Evolutionary conservation across 1,139 yeast species (phyloP), one percentile per base, ranked within the genome.

Genomic region (Blastobotrys elegans): DNA sequence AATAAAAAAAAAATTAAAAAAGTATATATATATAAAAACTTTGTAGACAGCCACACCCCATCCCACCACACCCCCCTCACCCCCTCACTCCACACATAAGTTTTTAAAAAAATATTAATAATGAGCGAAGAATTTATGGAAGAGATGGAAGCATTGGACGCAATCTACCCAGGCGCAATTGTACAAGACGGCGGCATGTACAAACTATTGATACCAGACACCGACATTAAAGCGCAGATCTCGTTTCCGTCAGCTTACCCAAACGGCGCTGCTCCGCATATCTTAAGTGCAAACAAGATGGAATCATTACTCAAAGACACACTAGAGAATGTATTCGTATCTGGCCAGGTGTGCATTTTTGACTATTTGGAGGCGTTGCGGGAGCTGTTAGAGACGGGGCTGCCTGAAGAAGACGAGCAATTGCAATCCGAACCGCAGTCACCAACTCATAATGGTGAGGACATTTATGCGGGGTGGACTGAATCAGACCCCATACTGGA

Each of bases 121-220:
- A 44, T 48, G 48, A 48, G 40, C 41, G 80, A 79, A 55, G 89
- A 84, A 46, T 69, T 86, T 13, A 60, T 65, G n/a, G 95, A 88
- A 50, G 98, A 92, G 61, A 67, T 87, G 22, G 79, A 77, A 44
- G 94, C 96, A 11, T 80, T 90, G 18, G 85, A 86, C 53, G 95
- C 96, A 2, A 90, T 92, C n/a, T 90, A 80, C 60, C 96, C 95
- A 0, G 85, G 74, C 14, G 72, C 74, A 40, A 57, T 79, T 48
- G 62, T 58, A 0, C 73, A 56, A 50, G 70, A 69, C 43, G 68
- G 73, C 8, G 69, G 69, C 2, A 61, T 63, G 3, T 78, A 80
- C 49, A 74, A 73, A 24, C 70, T 89, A 31, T 64, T 62, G 10
- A 69, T 88, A 1, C 96, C 97, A 0, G 80, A 84, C 58, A 78